Base-by-base conservation (phyloP, 345 rosid species). In the Ceriops decandra region DNA sequence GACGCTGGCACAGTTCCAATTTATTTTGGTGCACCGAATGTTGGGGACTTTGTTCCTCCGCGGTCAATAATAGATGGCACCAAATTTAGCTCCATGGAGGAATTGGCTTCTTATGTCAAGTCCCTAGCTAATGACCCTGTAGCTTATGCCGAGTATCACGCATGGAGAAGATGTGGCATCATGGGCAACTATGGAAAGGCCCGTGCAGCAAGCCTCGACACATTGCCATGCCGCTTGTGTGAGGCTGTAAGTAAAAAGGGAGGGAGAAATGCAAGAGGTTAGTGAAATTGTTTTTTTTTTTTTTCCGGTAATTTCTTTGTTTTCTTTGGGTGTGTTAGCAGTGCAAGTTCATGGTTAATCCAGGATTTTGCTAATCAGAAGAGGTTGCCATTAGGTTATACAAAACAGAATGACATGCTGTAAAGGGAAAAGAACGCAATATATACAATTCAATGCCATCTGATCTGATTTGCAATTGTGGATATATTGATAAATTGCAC, bases 101-200 rank as follows among this genome's bases (percentile, higher is more conserved):
- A 85, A 64, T 62, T 93, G 56, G 98, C 97, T 1, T 70, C 88
- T 1, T 86, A 82, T 63, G 82, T 89, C 58, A 89, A 84, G 72
- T 42, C 70, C 72, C 81, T 91, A 1, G 84, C 91, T 16, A 81
- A 85, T 69, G 95, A 91, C 75, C 89, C 95, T 0, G 87, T 85
- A 17, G 92, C 90, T 1, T 93, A 91, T 57, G 90, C 96, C 0
- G 97, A 91, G 76, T 93, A 84, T 73, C 98, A 91, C 24, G 95
- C 96, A 1, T 93, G 97, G 98, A 87, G 97, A 77, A 82, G 98
- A 77, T 93, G 98, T 47, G 98, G 97, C 6, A 69, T 87, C 1
- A 6, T 88, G 69, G 93, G 95, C 17, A 83, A 83, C 85, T 91
- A 91, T 5, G 74, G 85, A 15, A 86, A 72, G 72, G 72, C 88